Evolutionary conservation across 2,329 filamentous ascomycete genomes (phyloP), one percentile per base, ranked within the genome.

Genomic region (Rhytidhysteron rufulum): DNA sequence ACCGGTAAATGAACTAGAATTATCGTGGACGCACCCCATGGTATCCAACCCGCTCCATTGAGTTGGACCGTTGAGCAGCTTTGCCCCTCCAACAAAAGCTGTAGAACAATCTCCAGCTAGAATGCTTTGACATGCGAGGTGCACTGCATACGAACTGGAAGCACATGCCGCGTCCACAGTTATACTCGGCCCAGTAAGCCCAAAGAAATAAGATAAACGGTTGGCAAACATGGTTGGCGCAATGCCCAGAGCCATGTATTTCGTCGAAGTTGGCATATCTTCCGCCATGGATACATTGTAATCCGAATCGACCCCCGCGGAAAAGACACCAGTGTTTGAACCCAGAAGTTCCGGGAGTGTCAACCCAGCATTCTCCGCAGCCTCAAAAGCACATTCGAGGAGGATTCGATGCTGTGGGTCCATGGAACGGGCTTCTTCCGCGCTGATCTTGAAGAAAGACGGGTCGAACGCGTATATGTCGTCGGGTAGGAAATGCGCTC

Each of bases 361-460:
- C 16, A 44, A 46, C 7, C 51, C 51, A 3, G 51, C 39, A 37
- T 30, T 41, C 31, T 54, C 50, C 4, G 53, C 30, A 4, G 45
- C 51, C 37, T 54, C 51, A 13, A 48, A 53, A 16, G 37, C 37
- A 2, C 42, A 49, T 21, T 49, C 37, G 3, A 53, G 32, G 3
- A 39, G 19, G 3, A 51, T 17, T 2, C 49, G 44, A 10, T 49
- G 44, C 22, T 40, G 34, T 4, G 50, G 50, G 25, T 54, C 50
- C 25, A 44, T 42, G 24, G 47, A 37, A 4, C 11, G 3, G 0
- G 50, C 50, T 35, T 54, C 50, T 4, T 44, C 34, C 2, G 50
- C 49, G 8, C 47, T 47, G 19, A 54, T 48, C 31, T 49, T 45
- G 45, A 53, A 54, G 20, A 54, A 44, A 15, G 36, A 40, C 3